Evolutionary conservation across 2,329 filamentous ascomycete genomes (phyloP), one percentile per base, ranked within the genome.

Genomic region (Metarhizium guizhouense): DNA sequence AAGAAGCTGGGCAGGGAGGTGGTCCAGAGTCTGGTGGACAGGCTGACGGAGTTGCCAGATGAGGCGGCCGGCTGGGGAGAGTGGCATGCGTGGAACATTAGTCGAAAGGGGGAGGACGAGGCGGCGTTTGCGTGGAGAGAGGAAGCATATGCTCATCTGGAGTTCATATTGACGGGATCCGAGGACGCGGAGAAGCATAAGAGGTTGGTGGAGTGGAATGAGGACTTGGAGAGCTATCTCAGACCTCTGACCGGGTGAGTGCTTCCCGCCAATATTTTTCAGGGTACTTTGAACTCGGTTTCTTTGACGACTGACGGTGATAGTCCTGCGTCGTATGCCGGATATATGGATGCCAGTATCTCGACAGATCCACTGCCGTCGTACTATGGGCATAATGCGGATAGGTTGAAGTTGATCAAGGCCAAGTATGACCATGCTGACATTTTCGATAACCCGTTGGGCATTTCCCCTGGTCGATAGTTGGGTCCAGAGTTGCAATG

Each of bases 61-160:
- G 56, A 53, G 16, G 47, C 30, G 18, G 18, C 25, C 38, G 51
- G 18, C 34, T 59, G 52, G 57, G 54, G 47, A 14, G 59, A 61
- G 47, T 61, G 59, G 59, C 59, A 61, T 36, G 40, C 55, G 4
- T 56, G 55, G 40, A 43, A 43, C n/a, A 43, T 43, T 43, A 43
- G 40, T 43, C 40, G 40, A 16, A 43, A 18, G 14, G 40, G 40
- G 14, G 40, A 18, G 6, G 45, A 51, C 32, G 14, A 54, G 32
- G 42, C 58, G 7, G 57, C 57, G 3, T 60, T 62, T 51, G 55
- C 60, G 16, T 60, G 57, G 58, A 52, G 56, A 18, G 54, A 58
- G 14, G 20, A 58, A 47, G 60, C 59, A 13, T 55, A 53, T 38
- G 57, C 56, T 2, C 58, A 59, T 49, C 49, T 61, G 13, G 52